Conservation (phyloP, 495 filamentous ascomycete genomes). For the Hypoxylon lienhwacheense region DNA sequence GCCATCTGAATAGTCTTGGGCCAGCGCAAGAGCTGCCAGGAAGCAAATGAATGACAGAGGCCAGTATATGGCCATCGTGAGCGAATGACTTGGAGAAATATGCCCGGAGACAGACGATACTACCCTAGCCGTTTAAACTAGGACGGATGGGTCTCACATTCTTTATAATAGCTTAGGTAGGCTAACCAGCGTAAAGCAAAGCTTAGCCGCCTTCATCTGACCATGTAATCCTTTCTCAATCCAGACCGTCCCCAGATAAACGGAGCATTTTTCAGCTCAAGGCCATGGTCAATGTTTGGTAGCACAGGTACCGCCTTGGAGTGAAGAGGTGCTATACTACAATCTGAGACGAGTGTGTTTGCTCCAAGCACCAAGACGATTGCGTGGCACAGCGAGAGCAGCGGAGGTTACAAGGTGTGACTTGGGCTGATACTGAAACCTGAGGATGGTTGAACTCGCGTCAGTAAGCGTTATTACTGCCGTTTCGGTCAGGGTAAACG, state of each 20-base stretch:
- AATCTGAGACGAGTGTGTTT: slow-evolving; percentile 21
- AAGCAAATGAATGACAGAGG: slow-evolving; percentile 28
- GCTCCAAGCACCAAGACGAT: slow-evolving; percentile 23
- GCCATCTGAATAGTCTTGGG: slow-evolving; percentile 20
- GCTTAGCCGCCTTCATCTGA: slow-evolving; percentile 4
- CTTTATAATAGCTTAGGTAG: slow-evolving; percentile 17
- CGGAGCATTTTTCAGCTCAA: slow-evolving; percentile 25
- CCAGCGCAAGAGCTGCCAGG: slow-evolving; percentile 10
- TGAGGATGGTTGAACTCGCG: slow-evolving; percentile 17
- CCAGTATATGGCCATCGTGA: slow-evolving; percentile 30
- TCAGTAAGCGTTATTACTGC: slow-evolving; percentile 30
- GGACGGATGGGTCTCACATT: slow-evolving; percentile 6
- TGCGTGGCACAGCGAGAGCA: slow-evolving; percentile 16
- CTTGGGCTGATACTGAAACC: slow-evolving; percentile 27
- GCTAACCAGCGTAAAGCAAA: background rate
- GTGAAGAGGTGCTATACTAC: slow-evolving; percentile 12
- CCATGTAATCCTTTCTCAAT: background rate
- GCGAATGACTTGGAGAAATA: slow-evolving; percentile 16
- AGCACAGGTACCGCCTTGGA: slow-evolving; percentile 12
- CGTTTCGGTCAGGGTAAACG: background rate
- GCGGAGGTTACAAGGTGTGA: slow-evolving; percentile 35
- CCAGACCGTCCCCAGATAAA: slow-evolving; percentile 15
- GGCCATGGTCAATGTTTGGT: slow-evolving; percentile 1
- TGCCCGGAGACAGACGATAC: slow-evolving; percentile 3
- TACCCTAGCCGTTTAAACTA: background rate